These are phyloP conservation scores for Annulohypoxylon stygium DNA, from an alignment of 495 filamentous ascomycete species.

Conservation along the genomic window DNA sequence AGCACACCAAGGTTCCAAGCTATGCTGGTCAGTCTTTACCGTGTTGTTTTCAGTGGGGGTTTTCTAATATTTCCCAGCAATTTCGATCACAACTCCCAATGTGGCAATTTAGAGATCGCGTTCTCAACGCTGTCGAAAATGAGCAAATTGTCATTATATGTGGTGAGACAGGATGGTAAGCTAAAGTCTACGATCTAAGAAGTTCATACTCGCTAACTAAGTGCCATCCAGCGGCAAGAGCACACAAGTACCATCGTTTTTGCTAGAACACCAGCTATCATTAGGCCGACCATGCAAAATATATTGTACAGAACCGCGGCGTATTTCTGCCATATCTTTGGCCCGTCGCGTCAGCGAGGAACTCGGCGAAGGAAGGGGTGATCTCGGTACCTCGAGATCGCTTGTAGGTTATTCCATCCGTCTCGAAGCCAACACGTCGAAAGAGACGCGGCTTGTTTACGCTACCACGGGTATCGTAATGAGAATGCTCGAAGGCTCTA, in stretches of 20 bases:
- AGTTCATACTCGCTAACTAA: slow-evolving; percentile 37
- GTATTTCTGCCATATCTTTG: slow-evolving; percentile 95
- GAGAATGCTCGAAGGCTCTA: slow-evolving; percentile 92
- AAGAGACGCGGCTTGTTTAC: slow-evolving; percentile 86
- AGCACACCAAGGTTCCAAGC: slow-evolving; percentile 69
- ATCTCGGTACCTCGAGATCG: slow-evolving; percentile 84
- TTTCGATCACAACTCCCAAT: slow-evolving; percentile 84
- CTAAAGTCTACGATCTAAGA: not conserved
- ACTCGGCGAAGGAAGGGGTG: slow-evolving; percentile 83
- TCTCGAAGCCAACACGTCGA: slow-evolving; percentile 85
- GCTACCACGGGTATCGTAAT: slow-evolving; percentile 92
- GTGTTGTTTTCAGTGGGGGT: no score
- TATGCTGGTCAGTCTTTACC: slow-evolving; percentile 62
- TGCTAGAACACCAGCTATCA: slow-evolving; percentile 88
- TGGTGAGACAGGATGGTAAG: slow-evolving; percentile 88
- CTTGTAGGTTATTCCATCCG: slow-evolving; percentile 95
- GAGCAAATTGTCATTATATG: slow-evolving; percentile 91
- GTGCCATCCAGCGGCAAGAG: slow-evolving; percentile 78
- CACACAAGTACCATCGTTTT: slow-evolving; percentile 93
- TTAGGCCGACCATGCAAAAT: slow-evolving; percentile 87
- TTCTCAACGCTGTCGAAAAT: slow-evolving; percentile 76
- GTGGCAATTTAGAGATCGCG: slow-evolving; percentile 83
- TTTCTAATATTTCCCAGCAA: slow-evolving; percentile 51
- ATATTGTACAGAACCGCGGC: slow-evolving; percentile 94
- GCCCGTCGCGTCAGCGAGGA: slow-evolving; percentile 94